Base-by-base conservation (phyloP, 1,284 basidiomycete species). In the Sanghuangporus baumii region DNA sequence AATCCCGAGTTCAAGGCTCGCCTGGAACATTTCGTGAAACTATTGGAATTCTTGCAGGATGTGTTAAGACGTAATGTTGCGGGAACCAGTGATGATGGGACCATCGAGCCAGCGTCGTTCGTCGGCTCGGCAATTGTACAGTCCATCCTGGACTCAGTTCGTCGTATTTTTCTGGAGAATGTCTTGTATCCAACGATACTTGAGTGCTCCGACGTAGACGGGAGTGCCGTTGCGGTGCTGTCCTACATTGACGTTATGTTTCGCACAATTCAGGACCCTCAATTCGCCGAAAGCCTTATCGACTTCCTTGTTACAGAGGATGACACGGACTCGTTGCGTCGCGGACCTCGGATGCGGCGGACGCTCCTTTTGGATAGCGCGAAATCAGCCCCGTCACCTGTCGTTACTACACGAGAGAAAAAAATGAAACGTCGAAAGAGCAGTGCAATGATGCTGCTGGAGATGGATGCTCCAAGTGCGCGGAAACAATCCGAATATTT, bases 201-300 rank as follows among this genome's bases (percentile, higher is more conserved):
- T 57, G 96, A 98, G 72, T 97, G 94, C 74, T 96, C 94, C 0
- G 91, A 94, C 66, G 73, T 79, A 6, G 96, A 99, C 73, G 96
- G 96, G 26, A 97, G 94, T 67, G 92, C 95, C 0, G 91, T 97
- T 1, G 96, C 96, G 1, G 94, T 98, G 58, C 89, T 98, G 83
- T 94, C 91, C n/a, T 98, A 99, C 70, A 88, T 98, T 65, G 93
- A 98, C 65, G 84, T 92, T 69, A 88, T 94, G 77, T 82, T 96
- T 59, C 82, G 87, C 55, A 91, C 88, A 0, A 80, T 96, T 14
- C 83, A 86, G 60, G 80, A 87, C 48, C 89, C 89, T 23, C 82
- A 81, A 58, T 79, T 95, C 41, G 82, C 82, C 3, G 84, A 88
- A 64, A 75, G 89, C n/a, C 75, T 95, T 12, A 80, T 94, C 55